A percentile compares a stretch with the other conserved stretches of the same genome.
These are phyloP conservation scores for Bjerkandera adusta DNA, from an alignment of 1,284 basidiomycete species.

Conservation along the genomic window DNA sequence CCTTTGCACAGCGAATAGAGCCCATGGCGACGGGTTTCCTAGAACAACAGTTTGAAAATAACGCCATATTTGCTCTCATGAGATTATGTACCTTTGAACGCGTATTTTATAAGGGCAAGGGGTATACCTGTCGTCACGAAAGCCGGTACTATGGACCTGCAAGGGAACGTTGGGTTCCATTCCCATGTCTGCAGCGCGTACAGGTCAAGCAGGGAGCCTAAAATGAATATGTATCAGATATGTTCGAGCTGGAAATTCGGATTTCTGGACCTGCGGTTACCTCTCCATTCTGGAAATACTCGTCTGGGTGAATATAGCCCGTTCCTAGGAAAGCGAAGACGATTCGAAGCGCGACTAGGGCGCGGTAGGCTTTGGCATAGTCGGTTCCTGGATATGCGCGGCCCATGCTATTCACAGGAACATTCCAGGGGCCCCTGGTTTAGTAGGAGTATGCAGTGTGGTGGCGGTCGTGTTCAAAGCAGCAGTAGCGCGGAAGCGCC, in stretches of 20 bases:
- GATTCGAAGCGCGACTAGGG: conserved; percentile 26
- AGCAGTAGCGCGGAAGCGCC: neutral
- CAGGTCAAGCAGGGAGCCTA: conserved; percentile 31
- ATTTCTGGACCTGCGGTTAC: conserved; percentile 33
- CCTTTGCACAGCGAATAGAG: conserved; percentile 32
- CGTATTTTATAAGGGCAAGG: conserved; percentile 19
- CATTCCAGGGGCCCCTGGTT: neutral
- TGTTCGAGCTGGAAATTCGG: neutral
- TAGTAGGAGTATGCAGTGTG: neutral
- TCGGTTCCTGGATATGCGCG: neutral
- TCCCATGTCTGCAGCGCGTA: conserved; percentile 36
- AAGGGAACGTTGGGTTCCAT: conserved; percentile 33
- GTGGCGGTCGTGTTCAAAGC: conserved; percentile 1
- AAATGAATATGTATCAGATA: neutral
- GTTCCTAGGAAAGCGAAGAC: conserved; percentile 33
- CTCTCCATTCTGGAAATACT: conserved; percentile 42
- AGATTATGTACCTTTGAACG: conserved; percentile 22
- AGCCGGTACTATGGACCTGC: conserved; percentile 35
- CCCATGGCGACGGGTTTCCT: conserved; percentile 17
- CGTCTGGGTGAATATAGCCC: conserved; percentile 42
- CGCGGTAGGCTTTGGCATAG: conserved; percentile 13
- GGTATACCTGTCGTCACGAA: conserved; percentile 36
- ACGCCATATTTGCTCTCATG: neutral
- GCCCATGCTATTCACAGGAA: neutral
- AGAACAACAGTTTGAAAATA: neutral